Base-by-base conservation (phyloP, 2,329 filamentous ascomycete genomes). In the Fusarium hainanense region DNA sequence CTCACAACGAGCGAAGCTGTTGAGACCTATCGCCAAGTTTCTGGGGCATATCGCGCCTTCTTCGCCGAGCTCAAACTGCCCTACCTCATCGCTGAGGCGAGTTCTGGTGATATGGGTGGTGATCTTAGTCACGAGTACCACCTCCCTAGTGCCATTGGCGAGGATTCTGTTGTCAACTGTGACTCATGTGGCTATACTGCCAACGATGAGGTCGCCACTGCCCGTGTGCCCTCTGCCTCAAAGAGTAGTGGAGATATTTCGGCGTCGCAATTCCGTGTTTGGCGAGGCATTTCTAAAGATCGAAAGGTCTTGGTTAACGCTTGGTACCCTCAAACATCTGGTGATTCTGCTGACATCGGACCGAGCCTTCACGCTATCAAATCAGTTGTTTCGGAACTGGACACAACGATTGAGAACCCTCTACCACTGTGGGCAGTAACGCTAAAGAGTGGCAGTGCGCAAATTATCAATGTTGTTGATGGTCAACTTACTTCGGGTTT, bases 101-200 rank as follows among this genome's bases (percentile, higher is more conserved):
- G 94, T 78, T 98, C 95, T 2, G 96, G 96, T n/a, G 93, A 93
- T 70, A 99, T 99, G 88, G 96, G 96, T 32, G 96, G 96, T 14
- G 91, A 90, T 70, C 81, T 97, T 40, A 98, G 94, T 78, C 96
- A 99, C 77, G 96, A 99, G 76, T 99, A 97, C 77, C 96, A 98
- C 77, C 90, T 97, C 52, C 87, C 91, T 3, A 93, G 90, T 30
- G 77, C 87, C 1, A 90, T 92, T 51, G 96, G 96, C 10, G 96
- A 98, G 78, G 96, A 99, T 75, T 90, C 88, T 2, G 86, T 99
- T 40, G 88, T 97, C 67, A 90, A 85, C 66, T 99, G 96, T 78
- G 82, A 82, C 23, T 81, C 79, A 13, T 99, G 96, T 77, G 84
- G 87, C 34, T 93, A 94, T 76, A 87, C 92, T 1, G 92, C 92